Evolutionary conservation across 345 rosid species (phyloP), one percentile per base, ranked within the genome.

Genomic region (Salix caprea): DNA sequence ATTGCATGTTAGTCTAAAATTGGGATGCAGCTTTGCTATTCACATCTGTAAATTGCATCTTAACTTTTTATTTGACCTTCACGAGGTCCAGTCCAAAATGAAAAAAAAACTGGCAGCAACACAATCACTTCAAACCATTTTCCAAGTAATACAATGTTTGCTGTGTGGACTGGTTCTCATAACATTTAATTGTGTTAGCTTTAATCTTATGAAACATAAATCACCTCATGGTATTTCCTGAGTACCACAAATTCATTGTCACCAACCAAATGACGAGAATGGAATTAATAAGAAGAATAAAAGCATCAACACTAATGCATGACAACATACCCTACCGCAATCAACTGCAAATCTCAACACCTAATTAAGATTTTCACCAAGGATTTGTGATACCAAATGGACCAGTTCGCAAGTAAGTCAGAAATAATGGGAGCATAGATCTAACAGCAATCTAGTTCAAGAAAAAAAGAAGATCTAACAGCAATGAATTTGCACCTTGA

Each of bases 401-500:
- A 58, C 26, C 28, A 9, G 64, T 24, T n/a, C 5, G 1, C 11
- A 58, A n/a, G 62, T n/a, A 8, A 58, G 26, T 7, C 62, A 12
- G 50, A 44, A 44, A 44, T 13, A 12, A 44, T 13, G 16, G 16
- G 13, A 44, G 28, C 28, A 58, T 23, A 58, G 64, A 56, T 23
- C 61, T 5, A 56, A n/a, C 64, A 58, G 24, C 28, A 58, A 58
- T 58, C 13, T n/a, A 58, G 26, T 65, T 15, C 69, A 28, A 1
- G 7, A 18, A 9, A 30, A 8, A 9, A 30, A 8, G 3, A 66
- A 66, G 5, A 66, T 32, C 24, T 66, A 30, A 66, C 23, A 30
- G 26, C 71, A 69, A 18, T 11, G 64, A 58, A 46, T 7, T 61
- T 15, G 58, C 81, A 96, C 99, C 97, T 91, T 88, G 24, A 96